Base-by-base conservation (phyloP, 1,284 basidiomycete genomes). In the Bondarzewia mesenterica region DNA sequence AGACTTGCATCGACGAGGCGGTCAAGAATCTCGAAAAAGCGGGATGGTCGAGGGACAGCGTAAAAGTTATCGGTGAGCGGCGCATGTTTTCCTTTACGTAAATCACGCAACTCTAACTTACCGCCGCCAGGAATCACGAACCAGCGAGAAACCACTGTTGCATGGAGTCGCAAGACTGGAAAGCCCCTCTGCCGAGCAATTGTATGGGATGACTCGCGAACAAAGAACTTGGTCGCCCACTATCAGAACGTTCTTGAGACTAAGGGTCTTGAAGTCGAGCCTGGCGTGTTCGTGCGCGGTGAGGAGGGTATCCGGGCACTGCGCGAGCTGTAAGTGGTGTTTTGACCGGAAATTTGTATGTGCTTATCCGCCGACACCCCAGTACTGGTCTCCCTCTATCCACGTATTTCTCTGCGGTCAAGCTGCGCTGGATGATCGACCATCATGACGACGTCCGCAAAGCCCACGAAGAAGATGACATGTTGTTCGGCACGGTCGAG, bases 341-440 rank as follows among this genome's bases (percentile, higher is more conserved):
- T 27, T 39, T 25, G 42, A 46, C 29, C 44, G 16, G 47, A 52
- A 50, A 48, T 37, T 51, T 44, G 42, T 50, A 16, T 5, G 18
- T 3, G 22, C 52, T 54, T 27, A 55, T 26, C 25, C 37, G 26
- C 23, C n/a, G 3, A 32, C n/a, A 42, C 7, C 39, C 44, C 49
- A 93, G 88, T 48, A 96, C 92, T 41, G 93, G 93, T 32, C 76
- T 96, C 37, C 89, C 89, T n/a, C 72, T 98, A 18, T 95, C 92
- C 18, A 97, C 94, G 0, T 98, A 98, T 69, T 98, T 98, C 68
- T 94, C 93, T 7, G 93, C 89, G 3, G 86, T 95, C 68, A 99
- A 98, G 71, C 74, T 97, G 51, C 80, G 89, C 42, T 99, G 95
- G 95, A 93, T 99, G 87, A 80, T 96, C 52, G 89, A 95, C 64